Evolutionary conservation across 2,329 filamentous ascomycete genomes (phyloP).

Genomic region (Neofusicoccum laricinum): DNA sequence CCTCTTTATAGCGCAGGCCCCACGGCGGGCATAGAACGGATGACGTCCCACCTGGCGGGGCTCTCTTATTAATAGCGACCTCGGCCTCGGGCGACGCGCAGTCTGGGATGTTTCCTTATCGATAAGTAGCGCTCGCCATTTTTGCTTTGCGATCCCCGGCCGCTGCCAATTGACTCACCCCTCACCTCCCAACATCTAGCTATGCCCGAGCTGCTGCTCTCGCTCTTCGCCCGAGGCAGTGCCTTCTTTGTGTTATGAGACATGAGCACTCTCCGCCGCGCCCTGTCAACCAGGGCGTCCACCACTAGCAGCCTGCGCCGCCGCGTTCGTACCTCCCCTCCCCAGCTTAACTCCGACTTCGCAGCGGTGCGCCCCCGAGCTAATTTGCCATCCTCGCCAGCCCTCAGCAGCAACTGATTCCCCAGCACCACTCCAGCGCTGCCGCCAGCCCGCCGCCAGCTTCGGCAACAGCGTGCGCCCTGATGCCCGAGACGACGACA

Average conservation of each 20-base stretch:
- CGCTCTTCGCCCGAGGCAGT: conserved; percentile 6
- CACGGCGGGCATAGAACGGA: background rate
- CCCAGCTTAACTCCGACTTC: conserved; percentile 12
- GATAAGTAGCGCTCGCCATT: conserved; percentile 15
- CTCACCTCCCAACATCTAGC: background rate
- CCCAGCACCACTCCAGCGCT: background rate
- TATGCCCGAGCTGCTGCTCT: conserved; percentile 13
- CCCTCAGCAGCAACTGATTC: conserved; percentile 4
- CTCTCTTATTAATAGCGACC: background rate
- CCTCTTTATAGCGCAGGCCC: background rate
- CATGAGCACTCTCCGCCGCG: conserved; percentile 12
- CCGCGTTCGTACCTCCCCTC: background rate
- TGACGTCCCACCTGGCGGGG: conserved; percentile 5
- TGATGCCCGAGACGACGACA: conserved; percentile 4
- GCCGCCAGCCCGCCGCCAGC: background rate
- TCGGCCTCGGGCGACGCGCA: background rate
- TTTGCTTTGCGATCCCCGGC: background rate
- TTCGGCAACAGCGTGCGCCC: conserved; percentile 16
- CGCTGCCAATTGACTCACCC: conserved; percentile 5
- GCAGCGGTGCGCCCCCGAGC: background rate
- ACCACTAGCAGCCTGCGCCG: background rate
- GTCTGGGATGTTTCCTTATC: background rate
- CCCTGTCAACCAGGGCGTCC: background rate
- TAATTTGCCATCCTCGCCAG: background rate
- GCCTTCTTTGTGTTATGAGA: conserved; percentile 14